Evolutionary conservation across 1,139 yeast genomes (phyloP), one percentile per base, ranked within the genome.

Genomic region (Nakaseomyces bracarensis): DNA sequence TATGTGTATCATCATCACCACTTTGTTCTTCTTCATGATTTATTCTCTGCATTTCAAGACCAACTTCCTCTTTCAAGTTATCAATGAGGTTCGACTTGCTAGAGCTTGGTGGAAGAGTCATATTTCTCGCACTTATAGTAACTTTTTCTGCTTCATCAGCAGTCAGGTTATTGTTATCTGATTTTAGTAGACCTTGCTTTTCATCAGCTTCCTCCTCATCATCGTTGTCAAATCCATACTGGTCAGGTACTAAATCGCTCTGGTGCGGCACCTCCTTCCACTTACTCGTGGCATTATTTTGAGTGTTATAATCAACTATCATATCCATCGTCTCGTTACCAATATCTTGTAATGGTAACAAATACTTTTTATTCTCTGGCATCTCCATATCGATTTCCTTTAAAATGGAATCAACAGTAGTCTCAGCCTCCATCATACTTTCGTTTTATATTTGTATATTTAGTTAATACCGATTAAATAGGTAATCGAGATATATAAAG

Each of bases 241-340:
- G 14, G 13, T 11, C 13, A 10, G 34, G 34, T 6, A 33, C 26
- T 6, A 33, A 4, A 11, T 33, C 36, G 6, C 13, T 6, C 6
- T 20, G 25, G 8, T 33, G 16, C n/a, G 25, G 11, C 4, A 33
- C 36, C n/a, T 20, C 14, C 8, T 35, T 25, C 29, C 38, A 23
- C 7, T 18, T 21, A 16, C 14, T 22, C 5, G 11, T 20, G 15
- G 33, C 34, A n/a, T 26, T 22, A 16, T 28, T 27, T 22, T 29
- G 41, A 1, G 59, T 56, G 34, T 57, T 55, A 36, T 55, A 49
- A 3, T 45, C 46, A 2, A 55, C 57, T 19, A 57, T 46, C 53
- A 53, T 48, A 11, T 56, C 60, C 61, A 58, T 56, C 0, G 61
- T 58, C 13, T 56, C 61, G 25, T 56, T 59, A 9, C 61, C 61